Conservation (phyloP, 2,329 filamentous ascomycete species). For the Exserohilum rostratum region DNA sequence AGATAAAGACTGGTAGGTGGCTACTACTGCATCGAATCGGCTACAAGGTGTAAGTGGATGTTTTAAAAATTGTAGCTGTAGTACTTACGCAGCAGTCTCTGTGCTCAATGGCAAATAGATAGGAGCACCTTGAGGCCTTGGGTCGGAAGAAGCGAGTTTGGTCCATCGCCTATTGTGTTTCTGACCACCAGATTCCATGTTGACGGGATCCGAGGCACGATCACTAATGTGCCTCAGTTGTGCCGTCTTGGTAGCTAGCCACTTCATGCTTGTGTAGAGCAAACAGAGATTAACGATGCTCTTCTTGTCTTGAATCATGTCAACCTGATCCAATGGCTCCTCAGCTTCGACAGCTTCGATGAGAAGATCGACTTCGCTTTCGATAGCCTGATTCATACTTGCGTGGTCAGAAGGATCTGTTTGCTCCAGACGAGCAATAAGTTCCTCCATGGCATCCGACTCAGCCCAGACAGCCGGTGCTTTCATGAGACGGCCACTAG, state of each 20-base stretch:
- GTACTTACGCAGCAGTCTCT: conserved; percentile 76
- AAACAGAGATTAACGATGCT: conserved; percentile 83
- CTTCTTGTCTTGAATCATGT: conserved; percentile 89
- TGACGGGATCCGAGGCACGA: conserved; percentile 70
- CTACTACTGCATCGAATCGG: conserved; percentile 84
- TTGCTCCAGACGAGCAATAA: conserved; percentile 46
- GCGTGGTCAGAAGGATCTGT: conserved; percentile 27
- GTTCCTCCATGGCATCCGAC: conserved; percentile 73
- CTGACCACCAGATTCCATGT: conserved; percentile 48
- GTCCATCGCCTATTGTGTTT: conserved; percentile 81
- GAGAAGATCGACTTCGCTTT: conserved; percentile 60
- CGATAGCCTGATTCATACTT: conserved; percentile 24
- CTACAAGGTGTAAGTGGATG: conserved; percentile 49
- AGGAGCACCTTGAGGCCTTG: conserved; percentile 64
- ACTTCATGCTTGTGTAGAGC: conserved; percentile 97
- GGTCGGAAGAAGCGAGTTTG: conserved; percentile 62
- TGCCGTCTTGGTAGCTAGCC: conserved; percentile 84
- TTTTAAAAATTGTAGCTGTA: neutral
- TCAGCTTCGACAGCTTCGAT: conserved; percentile 59
- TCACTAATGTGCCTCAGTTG: conserved; percentile 81
- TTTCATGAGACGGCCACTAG: conserved; percentile 69
- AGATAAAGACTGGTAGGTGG: conserved; percentile 81
- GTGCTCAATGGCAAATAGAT: conserved; percentile 87
- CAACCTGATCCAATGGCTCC: conserved; percentile 71
- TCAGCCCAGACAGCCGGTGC: conserved; percentile 72